phyloP scores from a whole-genome alignment of 148 eudicot species.

The Tetragonia tetragonoides region DNA sequence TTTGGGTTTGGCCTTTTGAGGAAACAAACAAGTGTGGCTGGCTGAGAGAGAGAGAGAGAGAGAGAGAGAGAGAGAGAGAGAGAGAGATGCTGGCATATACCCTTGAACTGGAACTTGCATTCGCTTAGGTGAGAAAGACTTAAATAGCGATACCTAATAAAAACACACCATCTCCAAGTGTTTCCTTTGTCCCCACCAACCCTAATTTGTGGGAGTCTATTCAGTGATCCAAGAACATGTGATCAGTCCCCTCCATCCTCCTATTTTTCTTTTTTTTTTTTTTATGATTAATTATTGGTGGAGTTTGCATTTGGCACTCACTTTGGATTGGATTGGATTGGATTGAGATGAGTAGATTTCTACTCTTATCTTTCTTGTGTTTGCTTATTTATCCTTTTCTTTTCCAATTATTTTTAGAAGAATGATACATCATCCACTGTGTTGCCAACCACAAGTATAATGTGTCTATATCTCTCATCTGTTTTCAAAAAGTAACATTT shows the following conservation, averaged over 20 bases:
- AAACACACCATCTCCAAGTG: background rate
- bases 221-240: conserved; percentile 24
- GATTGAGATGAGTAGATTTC: background rate
- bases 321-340: background rate
- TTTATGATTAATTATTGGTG: background rate
- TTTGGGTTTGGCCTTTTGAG: conserved; percentile 6
- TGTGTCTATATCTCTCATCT: no score
- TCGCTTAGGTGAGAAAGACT: background rate
- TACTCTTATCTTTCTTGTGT: no score
- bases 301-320: background rate
- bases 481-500: no score
- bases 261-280: background rate
- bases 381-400: no score
- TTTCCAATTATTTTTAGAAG: no score
- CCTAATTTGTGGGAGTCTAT: conserved; percentile 4
- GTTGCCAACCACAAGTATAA: no score
- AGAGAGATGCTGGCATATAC: background rate
- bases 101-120: background rate
- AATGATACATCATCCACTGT: no score
- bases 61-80: background rate
- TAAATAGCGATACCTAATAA: background rate
- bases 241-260: conserved; percentile 8
- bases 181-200: conserved; percentile 19
- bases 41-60: background rate
- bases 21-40: background rate